Base-by-base conservation (phyloP, 164 flowering plant genomes). In the Sextonia rubra region DNA sequence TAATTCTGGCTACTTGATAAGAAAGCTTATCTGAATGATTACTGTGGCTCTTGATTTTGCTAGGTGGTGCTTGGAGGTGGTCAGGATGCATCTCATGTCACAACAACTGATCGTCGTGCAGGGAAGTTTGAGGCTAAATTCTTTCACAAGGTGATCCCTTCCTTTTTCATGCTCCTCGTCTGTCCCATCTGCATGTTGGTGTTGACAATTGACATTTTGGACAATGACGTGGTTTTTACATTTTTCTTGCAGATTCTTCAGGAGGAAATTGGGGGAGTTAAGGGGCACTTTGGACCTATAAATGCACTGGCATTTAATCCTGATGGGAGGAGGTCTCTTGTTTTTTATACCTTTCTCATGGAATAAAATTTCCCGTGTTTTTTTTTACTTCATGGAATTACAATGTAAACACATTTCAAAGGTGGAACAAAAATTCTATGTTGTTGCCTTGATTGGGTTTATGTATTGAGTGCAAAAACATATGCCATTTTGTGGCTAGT, bases 1-100 rank as follows among this genome's bases (percentile, higher is more conserved):
- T 37, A 37, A 37, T 37, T 37, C 44, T 37, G 9, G 44, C 44
- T 37, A 17, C 58, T 52, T 52, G n/a, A 52, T 52, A 52, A 12
- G n/a, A 52, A 15, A 52, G 14, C 58, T 52, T 20, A 2, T 9
- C 44, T 37, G 44, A 37, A 37, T 37, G 44, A 52, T 52, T 15
- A 15, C 58, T 52, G 58, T 52, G 58, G 58, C 58, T 52, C 27
- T 29, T 29, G 15, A 3, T 27, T 64, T 64, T 64, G 17, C 67
- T 32, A 95, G 99, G 96, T 93, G 77, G 98, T 93, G 68, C 87
- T 93, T 76, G 99, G 99, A 69, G 99, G 99, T 81, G 99, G 99
- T 79, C 99, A 95, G 76, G 97, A 93, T 78, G 98, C 98, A 77
- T 86, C 89, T 29, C 67, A 82, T 71, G 99, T 95, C 71, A 95